Evolutionary conservation across 169 alveolate species (phyloP), one percentile per base, ranked within the genome.

Genomic region (Plasmodium inui): DNA sequence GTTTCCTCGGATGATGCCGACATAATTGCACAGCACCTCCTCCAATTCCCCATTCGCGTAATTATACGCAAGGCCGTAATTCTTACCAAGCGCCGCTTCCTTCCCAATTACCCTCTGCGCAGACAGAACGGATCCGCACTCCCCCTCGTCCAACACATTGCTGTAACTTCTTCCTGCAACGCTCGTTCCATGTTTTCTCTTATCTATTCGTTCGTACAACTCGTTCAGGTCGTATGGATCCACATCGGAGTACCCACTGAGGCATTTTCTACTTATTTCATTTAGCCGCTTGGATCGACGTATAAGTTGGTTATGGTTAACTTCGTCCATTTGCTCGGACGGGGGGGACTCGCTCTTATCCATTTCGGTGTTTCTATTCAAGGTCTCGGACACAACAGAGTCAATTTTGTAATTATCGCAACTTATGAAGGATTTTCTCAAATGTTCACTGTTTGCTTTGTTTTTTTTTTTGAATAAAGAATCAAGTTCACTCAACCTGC

Each of bases 201-300:
- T 82, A 82, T 70, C 53, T 53, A 67, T 67, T 17, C 73, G 57
- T 57, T 22, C 32, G 30, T 67, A 57, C 22, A 30, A 39, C 61
- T 78, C 53, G 8, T 12, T 44, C 3, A 39, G 7, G 28, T 39
- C 76, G 39, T 39, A 10, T 37, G 57, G 61, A 39, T 57, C 89
- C 30, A 22, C 12, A 32, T 88, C 88, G 3, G 86, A 78, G 46
- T 88, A 78, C 1, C 39, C 76, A 78, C 74, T 72, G 34, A 88
- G 70, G 46, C 94, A 88, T 41, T 88, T 76, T 76, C 46, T 76
- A 61, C 89, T 88, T 17, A 70, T 88, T 88, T 88, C 94, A 34
- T 39, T 55, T 79, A 88, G 71, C 10, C 34, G 32, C 39, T 88
- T 88, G 28, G 94, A 88, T 88, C 89, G 79, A 72, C 46, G 78